Conservation (phyloP, 2,329 filamentous ascomycete species). For the Penicillium sp. region DNA sequence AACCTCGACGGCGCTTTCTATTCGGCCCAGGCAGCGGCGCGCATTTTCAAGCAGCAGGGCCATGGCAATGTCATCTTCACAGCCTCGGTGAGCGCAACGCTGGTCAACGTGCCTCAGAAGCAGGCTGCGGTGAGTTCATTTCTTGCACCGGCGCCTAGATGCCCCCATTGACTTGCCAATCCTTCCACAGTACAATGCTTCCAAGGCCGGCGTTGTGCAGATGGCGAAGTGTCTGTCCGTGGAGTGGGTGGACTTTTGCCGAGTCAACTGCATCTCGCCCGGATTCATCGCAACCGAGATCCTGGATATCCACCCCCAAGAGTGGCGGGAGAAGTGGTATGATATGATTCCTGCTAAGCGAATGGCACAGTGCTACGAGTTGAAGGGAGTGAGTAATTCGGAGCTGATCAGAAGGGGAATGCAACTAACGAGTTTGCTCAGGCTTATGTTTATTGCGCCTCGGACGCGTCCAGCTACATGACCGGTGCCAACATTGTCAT, state of each 20-base stretch:
- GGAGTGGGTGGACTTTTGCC: conserved; percentile 41
- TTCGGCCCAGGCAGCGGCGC: conserved; percentile 39
- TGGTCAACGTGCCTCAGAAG: conserved; percentile 43
- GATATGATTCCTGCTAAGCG: conserved; percentile 40
- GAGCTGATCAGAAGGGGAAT: neutral
- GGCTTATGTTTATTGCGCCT: conserved; percentile 48
- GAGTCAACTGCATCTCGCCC: conserved; percentile 43
- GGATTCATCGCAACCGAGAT: conserved; percentile 45
- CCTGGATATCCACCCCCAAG: conserved; percentile 32
- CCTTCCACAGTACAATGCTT: conserved; percentile 41
- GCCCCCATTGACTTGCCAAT: neutral
- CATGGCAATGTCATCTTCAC: conserved; percentile 41
- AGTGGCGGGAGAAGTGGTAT: conserved; percentile 42
- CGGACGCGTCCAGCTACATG: conserved; percentile 50
- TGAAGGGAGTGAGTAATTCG: conserved; percentile 36
- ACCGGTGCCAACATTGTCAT: conserved; percentile 50
- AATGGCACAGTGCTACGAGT: conserved; percentile 38
- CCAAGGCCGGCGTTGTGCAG: conserved; percentile 37
- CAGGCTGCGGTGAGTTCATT: conserved; percentile 32
- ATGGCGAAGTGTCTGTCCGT: conserved; percentile 41
- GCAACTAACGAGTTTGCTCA: conserved; percentile 2
- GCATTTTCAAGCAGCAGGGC: conserved; percentile 38
- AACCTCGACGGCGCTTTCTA: conserved; percentile 43
- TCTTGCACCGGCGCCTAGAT: neutral
- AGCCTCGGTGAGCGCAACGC: conserved; percentile 36